phyloP scores from a whole-genome alignment of 768 basidiomycete genomes.

The Agaricus bisporus region DNA sequence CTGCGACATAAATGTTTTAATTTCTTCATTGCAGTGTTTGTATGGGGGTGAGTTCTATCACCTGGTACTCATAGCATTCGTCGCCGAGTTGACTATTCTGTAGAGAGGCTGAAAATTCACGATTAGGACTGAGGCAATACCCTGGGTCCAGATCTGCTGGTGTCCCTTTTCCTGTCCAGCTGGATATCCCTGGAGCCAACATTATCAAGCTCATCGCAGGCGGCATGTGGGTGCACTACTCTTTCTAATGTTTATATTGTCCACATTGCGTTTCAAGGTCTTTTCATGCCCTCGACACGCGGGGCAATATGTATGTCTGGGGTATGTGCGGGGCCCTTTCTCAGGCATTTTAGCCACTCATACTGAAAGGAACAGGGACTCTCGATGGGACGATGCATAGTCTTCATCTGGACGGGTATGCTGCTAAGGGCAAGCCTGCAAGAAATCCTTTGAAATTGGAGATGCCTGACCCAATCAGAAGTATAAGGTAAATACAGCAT shows the following conservation, averaged over 20 bases:
- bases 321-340: conserved; percentile 35
- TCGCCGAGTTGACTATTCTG: not conserved
- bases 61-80: not conserved
- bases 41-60: conserved; percentile 39
- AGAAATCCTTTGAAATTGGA: conserved; percentile 48
- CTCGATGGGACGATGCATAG: conserved; percentile 41
- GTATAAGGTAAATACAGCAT: conserved; percentile 50
- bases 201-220: conserved; percentile 74
- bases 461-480: conserved; percentile 52
- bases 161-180: conserved; percentile 60
- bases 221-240: conserved; percentile 57
- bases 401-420: conserved; percentile 48
- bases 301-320: conserved; percentile 75
- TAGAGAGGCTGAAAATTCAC: conserved; percentile 57
- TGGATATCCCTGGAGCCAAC: conserved; percentile 52
- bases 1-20: not conserved
- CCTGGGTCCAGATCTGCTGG: conserved; percentile 26
- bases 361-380: conserved; percentile 38
- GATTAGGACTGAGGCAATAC: conserved; percentile 48
- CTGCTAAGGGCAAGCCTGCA: conserved; percentile 45
- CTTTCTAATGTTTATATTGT: conserved; percentile 2
- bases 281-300: conserved; percentile 78
- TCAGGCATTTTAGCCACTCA: not conserved
- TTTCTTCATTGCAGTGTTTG: conserved; percentile 30
- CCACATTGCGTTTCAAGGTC: conserved; percentile 43